Evolutionary conservation across 768 basidiomycete species (phyloP).

Genomic region (Paxillus involutus): DNA sequence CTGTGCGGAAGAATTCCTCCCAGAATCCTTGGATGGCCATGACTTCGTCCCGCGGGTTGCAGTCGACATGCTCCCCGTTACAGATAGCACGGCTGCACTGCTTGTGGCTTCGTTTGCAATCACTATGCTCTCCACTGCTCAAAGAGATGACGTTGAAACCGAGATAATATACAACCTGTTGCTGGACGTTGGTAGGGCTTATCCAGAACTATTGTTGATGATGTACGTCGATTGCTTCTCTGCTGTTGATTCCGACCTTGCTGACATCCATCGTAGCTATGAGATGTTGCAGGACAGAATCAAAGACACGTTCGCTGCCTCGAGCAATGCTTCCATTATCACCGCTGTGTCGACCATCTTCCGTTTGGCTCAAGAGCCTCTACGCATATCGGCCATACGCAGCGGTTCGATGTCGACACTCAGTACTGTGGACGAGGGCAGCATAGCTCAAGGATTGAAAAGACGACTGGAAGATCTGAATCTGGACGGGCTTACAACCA

Average conservation of each 20-base stretch:
- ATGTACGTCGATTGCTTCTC: slow-evolving; percentile 51
- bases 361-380: slow-evolving; percentile 61
- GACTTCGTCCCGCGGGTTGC: slow-evolving; percentile 53
- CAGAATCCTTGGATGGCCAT: slow-evolving; percentile 40
- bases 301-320: slow-evolving; percentile 67
- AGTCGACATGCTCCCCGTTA: slow-evolving; percentile 57
- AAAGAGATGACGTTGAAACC: slow-evolving; percentile 79
- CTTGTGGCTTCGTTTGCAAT: slow-evolving; percentile 73
- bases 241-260: not conserved
- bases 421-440: slow-evolving; percentile 58
- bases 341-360: slow-evolving; percentile 74
- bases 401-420: slow-evolving; percentile 63
- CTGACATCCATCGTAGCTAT: slow-evolving; percentile 46
- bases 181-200: slow-evolving; percentile 62
- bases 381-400: slow-evolving; percentile 39
- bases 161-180: slow-evolving; percentile 78
- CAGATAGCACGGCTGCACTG: slow-evolving; percentile 63
- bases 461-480: slow-evolving; percentile 62
- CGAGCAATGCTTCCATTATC: slow-evolving; percentile 71
- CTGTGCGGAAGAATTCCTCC: slow-evolving; percentile 48
- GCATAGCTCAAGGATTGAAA: slow-evolving; percentile 41
- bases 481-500: slow-evolving; percentile 76
- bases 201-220: slow-evolving; percentile 72
- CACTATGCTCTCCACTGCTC: slow-evolving; percentile 71
- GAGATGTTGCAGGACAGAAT: slow-evolving; percentile 76